Conservation (phyloP, 352 stramenopile species). For the Elongisporangium undulatum region DNA sequence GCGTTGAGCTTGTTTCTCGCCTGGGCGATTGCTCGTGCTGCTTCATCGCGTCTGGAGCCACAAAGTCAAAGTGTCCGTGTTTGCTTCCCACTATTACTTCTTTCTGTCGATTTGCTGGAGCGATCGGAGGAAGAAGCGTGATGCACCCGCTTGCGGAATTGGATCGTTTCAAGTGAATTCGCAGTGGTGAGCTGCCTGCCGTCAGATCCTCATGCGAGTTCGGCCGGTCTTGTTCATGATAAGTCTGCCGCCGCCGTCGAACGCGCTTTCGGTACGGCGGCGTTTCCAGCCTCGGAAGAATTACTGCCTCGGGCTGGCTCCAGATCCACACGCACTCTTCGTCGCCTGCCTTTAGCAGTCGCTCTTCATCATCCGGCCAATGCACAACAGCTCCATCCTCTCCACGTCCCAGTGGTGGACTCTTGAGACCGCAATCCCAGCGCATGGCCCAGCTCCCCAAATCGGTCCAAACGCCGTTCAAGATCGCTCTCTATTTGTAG, state of each 20-base stretch:
- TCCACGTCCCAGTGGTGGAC: not conserved
- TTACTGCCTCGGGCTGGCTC: not conserved
- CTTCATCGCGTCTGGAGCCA: not conserved
- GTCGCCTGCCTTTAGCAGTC: not conserved
- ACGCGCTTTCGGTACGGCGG: not conserved
- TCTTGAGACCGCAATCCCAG: not conserved
- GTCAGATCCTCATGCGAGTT: not conserved
- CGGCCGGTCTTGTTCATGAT: not conserved
- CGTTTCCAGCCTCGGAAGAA: not conserved
- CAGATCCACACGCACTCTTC: not conserved
- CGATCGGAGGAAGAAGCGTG: not conserved
- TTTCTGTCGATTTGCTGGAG: not conserved
- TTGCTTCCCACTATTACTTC: not conserved
- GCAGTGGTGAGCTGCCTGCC: not conserved
- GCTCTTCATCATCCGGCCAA: not conserved
- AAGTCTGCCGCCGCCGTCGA: not conserved
- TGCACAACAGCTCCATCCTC: too few species aligned
- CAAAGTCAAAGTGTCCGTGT: not conserved
- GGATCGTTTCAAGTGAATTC: not conserved
- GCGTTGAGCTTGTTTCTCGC: constrained; percentile 1
- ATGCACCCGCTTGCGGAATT: not conserved
- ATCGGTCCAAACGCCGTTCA: too few species aligned
- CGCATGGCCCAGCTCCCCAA: not conserved
- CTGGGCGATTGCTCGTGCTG: not conserved
- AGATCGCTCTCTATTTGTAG: not conserved